Percentiles rank a stretch among this genome's conserved stretches.
Evolutionary conservation across 768 basidiomycete species (phyloP).

Genomic region (Auricularia cornea): DNA sequence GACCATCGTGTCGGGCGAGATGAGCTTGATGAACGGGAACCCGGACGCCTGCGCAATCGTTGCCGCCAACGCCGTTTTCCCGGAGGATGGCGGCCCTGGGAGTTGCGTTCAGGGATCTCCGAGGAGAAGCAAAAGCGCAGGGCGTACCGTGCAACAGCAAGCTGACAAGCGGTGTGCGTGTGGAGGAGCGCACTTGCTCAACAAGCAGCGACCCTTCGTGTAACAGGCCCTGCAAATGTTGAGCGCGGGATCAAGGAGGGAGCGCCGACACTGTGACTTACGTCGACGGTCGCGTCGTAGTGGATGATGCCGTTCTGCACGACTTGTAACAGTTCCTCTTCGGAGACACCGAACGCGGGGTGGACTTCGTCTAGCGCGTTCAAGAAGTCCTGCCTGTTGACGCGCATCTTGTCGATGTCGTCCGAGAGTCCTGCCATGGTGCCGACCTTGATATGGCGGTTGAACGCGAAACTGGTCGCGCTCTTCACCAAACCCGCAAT

Average conservation of each 20-base stretch:
- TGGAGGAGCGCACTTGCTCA: constrained; percentile 86
- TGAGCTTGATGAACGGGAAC: constrained; percentile 96
- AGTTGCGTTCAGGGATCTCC: no score
- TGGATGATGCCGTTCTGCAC: constrained; percentile 97
- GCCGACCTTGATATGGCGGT: constrained; percentile 94
- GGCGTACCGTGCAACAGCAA: constrained; percentile 68
- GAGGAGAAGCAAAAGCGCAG: no score
- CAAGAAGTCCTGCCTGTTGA: constrained; percentile 80
- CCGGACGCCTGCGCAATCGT: constrained; percentile 89
- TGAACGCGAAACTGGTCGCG: constrained; percentile 97
- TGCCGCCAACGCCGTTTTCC: constrained; percentile 92
- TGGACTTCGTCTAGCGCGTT: constrained; percentile 89
- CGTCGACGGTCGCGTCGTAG: constrained; percentile 66
- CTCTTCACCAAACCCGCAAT: constrained; percentile 95
- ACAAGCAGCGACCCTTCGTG: constrained; percentile 83
- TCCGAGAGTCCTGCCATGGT: constrained; percentile 95
- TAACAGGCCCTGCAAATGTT: constrained; percentile 58
- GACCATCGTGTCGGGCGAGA: constrained; percentile 95
- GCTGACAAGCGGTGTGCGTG: constrained; percentile 86
- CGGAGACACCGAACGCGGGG: constrained; percentile 94
- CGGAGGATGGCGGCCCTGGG: constrained; percentile 66
- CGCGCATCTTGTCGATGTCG: constrained; percentile 88
- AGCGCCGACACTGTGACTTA: constrained; percentile 37
- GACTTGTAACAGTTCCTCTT: constrained; percentile 88
- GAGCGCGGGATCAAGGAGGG: not conserved